A percentile compares a stretch with the other conserved stretches of the same genome.
phyloP scores from a whole-genome alignment of 176 grass and related monocot species.

The Leersia perrieri region DNA sequence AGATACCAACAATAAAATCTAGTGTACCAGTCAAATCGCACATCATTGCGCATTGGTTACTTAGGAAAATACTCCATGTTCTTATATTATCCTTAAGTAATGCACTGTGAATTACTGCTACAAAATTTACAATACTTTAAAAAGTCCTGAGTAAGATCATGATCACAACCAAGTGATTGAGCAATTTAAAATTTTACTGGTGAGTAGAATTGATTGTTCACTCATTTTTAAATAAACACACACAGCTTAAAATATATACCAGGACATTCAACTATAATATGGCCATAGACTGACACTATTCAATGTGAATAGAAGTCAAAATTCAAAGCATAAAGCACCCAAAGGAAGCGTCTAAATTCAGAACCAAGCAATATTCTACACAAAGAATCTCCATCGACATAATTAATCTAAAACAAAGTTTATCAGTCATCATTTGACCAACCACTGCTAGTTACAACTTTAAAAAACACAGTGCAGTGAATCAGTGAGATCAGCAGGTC shows the following conservation, averaged over 20 bases:
- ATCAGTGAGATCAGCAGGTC: background rate
- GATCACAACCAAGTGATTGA: background rate
- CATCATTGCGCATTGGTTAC: background rate
- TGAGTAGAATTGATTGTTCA: constrained; percentile 4
- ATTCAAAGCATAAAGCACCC: no score
- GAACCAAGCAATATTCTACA: background rate
- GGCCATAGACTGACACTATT: no score
- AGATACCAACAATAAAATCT: background rate
- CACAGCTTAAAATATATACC: no score
- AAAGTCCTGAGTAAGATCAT: background rate
- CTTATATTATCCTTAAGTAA: background rate
- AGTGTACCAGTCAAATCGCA: no score
- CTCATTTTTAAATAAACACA: no score
- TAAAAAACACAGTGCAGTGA: background rate
- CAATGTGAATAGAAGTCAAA: no score
- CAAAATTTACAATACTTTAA: background rate
- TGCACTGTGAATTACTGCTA: background rate
- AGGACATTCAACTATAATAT: no score
- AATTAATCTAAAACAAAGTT: background rate
- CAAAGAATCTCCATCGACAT: background rate
- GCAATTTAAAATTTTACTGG: background rate
- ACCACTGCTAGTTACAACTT: constrained; percentile 12
- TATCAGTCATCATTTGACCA: background rate
- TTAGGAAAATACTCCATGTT: background rate
- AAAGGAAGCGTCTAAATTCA: no score